Evolutionary conservation across 2,329 filamentous ascomycete species (phyloP), one percentile per base, ranked within the genome.

Genomic region (Neobulgaria alba): DNA sequence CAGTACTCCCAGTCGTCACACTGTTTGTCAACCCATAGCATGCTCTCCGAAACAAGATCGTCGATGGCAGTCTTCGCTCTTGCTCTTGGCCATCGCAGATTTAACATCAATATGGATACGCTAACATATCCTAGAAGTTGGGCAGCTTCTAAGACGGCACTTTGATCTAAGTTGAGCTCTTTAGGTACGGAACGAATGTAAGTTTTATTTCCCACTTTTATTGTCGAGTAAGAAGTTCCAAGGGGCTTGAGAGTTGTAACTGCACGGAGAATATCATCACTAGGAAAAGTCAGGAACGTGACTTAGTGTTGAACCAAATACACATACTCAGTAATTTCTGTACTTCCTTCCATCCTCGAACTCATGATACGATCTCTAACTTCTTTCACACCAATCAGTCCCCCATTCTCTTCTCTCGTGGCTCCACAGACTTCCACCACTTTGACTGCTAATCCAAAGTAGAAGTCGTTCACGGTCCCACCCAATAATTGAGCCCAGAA

Each of bases 401-500:
- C 92, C 5, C 92, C 92, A 60, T 98, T 98, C 64, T 95, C 90
- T 3, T 76, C 77, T 38, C 92, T 72, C 33, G 88, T 95, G 38
- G 82, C 78, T 4, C 87, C 73, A 60, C 92, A 98, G 5, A 95
- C 79, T 63, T 96, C 90, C 4, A 98, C 92, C 1, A 96, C 85
- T 36, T 86, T 75, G n/a, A 96, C 90, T 1, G 88, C 92, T 33
- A 98, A 77, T 67, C 94, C 90, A 63, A 96, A 96, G 67, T 96
- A 98, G 60, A 98, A 98, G 63, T 98, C 92, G 60, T 95, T 94
- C 53, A 98, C 89, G 55, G 81, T 88, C 45, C 84, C 78, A 20
- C 92, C 92, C 15, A 96, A 73, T 48, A 96, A 77, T 67, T 95
- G 89, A 7, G 87, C 84, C 90, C 92, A 96, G 44, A 95, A 79